Evolutionary conservation across 2,329 filamentous ascomycete genomes (phyloP).

Genomic region (Verticillium alfalfae): DNA sequence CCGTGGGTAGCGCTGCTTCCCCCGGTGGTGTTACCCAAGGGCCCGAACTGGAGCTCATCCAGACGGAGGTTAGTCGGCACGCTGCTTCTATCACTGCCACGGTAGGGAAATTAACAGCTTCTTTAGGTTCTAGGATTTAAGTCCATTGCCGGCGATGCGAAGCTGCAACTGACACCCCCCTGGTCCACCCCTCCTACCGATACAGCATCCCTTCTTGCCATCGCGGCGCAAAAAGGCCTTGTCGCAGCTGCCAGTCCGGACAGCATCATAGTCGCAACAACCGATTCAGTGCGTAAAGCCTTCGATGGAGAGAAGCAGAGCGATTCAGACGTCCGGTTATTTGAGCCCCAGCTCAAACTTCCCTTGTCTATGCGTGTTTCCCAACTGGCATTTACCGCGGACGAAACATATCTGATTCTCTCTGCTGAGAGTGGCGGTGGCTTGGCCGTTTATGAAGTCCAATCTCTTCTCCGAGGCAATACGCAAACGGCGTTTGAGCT

Average conservation of each 20-base stretch:
- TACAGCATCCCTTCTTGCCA: slow-evolving; percentile 75
- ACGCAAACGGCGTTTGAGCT: slow-evolving; percentile 70
- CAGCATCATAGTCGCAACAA: slow-evolving; percentile 68
- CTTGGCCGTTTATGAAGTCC: slow-evolving; percentile 75
- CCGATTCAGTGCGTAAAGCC: slow-evolving; percentile 70
- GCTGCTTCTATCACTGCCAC: background rate
- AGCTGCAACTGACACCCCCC: slow-evolving; percentile 71
- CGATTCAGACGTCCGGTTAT: slow-evolving; percentile 62
- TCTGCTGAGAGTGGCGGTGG: slow-evolving; percentile 78
- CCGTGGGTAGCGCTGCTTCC: slow-evolving; percentile 32
- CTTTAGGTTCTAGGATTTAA: slow-evolving; percentile 71
- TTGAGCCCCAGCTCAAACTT: slow-evolving; percentile 69
- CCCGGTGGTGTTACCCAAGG: slow-evolving; percentile 40
- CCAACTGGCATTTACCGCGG: slow-evolving; percentile 85
- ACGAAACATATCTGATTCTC: slow-evolving; percentile 78
- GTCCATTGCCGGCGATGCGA: slow-evolving; percentile 72
- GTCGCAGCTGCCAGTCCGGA: slow-evolving; percentile 85
- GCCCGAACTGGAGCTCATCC: slow-evolving; percentile 68
- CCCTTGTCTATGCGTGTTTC: slow-evolving; percentile 71
- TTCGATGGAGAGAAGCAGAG: slow-evolving; percentile 55
- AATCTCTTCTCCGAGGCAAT: slow-evolving; percentile 59
- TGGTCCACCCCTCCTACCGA: slow-evolving; percentile 74
- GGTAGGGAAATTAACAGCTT: background rate
- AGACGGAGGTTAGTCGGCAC: slow-evolving; percentile 64
- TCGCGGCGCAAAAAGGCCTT: slow-evolving; percentile 75